Base-by-base conservation (phyloP, 768 basidiomycete species). In the Tulasnella sp. region DNA sequence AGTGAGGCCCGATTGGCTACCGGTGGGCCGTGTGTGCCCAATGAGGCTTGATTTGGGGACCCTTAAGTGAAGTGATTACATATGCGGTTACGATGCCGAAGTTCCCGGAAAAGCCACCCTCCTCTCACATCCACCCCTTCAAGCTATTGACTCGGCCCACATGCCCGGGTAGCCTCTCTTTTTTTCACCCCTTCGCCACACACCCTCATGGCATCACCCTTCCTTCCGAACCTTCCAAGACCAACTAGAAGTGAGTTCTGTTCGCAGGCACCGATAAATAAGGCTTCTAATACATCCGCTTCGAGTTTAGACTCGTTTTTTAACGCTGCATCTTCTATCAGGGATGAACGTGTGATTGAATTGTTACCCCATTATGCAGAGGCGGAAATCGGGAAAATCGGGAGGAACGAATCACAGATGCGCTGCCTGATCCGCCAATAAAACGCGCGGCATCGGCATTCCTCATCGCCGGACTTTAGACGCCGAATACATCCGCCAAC, bases 81-180 rank as follows among this genome's bases (percentile, higher is more conserved):
- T 28, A 31, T 69, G 34, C 64, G 64, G 64, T 69, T 37, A 69
- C 28, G 64, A 24, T 69, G 64, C 64, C 64, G 64, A 69, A 69
- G 22, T 14, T 14, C 64, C 46, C 64, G 31, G 64, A 37, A 64
- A 69, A 24, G 64, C 64, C 64, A 69, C 31, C 24, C 24, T 7
- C 5, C 64, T 69, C 64, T 69, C 64, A 69, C 64, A 54, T 69
- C 64, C 64, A 69, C 64, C 64, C 64, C 64, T 69, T 69, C 60
- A 64, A 12, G 9, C 24, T 6, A 69, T 69, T 37, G 34, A 69
- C 34, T 69, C 64, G 34, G 31, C 18, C 34, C n/a, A 18, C 64
- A 37, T 16, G 31, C 64, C 64, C 64, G 28, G 24, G 24, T 37
- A 31, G 14, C 28, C 4, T 28, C 4, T 28, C 58, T 69, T 7